A percentile compares a stretch with the other conserved stretches of the same genome.
Conservation (phyloP, 2,329 filamentous ascomycete species). For the Aureobasidium pullulans region DNA sequence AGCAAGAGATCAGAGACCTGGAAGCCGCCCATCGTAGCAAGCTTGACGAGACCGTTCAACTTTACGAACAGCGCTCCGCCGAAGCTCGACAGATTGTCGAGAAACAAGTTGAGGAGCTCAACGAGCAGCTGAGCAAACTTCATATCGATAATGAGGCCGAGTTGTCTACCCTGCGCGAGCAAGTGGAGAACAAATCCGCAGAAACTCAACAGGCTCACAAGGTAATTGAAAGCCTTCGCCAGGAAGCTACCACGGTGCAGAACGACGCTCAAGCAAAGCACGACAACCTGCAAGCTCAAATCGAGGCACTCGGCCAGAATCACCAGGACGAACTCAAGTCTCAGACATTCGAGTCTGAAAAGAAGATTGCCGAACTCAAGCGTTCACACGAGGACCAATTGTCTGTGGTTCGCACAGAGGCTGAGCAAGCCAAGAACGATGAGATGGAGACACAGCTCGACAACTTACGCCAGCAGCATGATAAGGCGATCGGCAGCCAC, state of each 20-base stretch:
- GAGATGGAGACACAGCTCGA: neutral
- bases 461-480: neutral
- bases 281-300: slow-evolving; percentile 1
- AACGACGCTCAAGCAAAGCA: slow-evolving; percentile 1
- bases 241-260: neutral
- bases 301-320: neutral
- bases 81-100: slow-evolving; percentile 1
- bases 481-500: neutral
- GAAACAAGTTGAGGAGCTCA: slow-evolving; percentile 1
- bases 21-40: neutral
- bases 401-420: neutral
- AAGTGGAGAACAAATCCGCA: neutral
- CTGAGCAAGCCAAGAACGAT: neutral
- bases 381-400: neutral
- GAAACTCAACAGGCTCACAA: neutral
- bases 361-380: neutral
- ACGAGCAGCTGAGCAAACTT: slow-evolving; percentile 7
- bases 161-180: neutral
- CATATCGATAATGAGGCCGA: neutral
- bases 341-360: neutral
- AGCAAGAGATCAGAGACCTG: neutral
- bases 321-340: neutral
- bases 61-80: neutral
- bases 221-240: neutral
- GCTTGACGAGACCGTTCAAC: neutral